phyloP scores from a whole-genome alignment of 1,139 yeast genomes.

The Hyphopichia wangnamkhiaoensis region DNA sequence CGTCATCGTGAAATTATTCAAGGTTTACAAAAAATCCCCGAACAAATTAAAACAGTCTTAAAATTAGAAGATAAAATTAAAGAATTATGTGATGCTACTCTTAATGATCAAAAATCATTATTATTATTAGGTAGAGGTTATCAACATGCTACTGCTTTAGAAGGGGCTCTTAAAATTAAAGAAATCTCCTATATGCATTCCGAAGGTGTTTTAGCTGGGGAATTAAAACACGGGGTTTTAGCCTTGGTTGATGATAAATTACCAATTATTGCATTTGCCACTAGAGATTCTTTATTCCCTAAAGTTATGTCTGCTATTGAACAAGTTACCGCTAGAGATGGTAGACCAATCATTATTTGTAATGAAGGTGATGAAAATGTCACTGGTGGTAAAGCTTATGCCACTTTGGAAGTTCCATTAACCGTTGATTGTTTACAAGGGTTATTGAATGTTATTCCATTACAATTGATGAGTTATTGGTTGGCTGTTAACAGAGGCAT shows the following conservation, averaged over 20 bases:
- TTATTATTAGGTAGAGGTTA: constrained; percentile 95
- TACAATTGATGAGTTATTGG: constrained; percentile 97
- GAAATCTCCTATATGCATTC: constrained; percentile 99
- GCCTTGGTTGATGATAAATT: constrained; percentile 93
- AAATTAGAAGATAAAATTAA: constrained; percentile 73
- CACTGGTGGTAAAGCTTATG: constrained; percentile 55
- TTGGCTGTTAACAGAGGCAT: constrained; percentile 93
- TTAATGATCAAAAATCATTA: constrained; percentile 82
- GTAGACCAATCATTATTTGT: constrained; percentile 92
- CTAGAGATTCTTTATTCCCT: constrained; percentile 96
- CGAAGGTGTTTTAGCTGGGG: constrained; percentile 99
- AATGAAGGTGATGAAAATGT: constrained; percentile 80
- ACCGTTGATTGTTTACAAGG: constrained; percentile 99
- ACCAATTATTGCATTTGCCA: constrained; percentile 95
- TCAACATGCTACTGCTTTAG: constrained; percentile 96
- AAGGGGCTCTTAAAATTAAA: constrained; percentile 97
- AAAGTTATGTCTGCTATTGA: constrained; percentile 94
- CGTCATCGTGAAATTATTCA: constrained; percentile 87
- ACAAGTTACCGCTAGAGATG: constrained; percentile 96
- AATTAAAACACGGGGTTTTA: constrained; percentile 96
- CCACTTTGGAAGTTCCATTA: constrained; percentile 84
- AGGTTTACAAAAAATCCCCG: constrained; percentile 83
- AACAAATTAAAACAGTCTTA: constrained; percentile 79
- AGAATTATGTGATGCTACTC: constrained; percentile 66
- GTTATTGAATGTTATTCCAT: constrained; percentile 86